phyloP scores from a whole-genome alignment of 2,329 filamentous ascomycete genomes.

The Aspergillus amoenus region DNA sequence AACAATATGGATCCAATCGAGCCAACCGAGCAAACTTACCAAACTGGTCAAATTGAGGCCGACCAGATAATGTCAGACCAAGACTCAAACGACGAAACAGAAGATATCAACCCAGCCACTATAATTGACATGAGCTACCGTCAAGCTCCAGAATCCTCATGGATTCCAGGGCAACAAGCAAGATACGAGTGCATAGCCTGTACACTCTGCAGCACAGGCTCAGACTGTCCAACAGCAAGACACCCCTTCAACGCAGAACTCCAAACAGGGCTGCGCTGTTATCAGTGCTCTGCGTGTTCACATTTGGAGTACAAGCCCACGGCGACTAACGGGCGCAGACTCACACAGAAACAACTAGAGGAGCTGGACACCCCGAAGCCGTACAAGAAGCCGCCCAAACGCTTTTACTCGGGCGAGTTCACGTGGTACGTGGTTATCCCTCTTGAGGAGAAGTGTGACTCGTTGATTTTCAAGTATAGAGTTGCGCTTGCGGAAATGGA shows the following conservation, averaged over 20 bases:
- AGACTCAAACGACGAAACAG: too few relatives aligned
- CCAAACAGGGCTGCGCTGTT: neutral
- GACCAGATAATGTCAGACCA: too few relatives aligned
- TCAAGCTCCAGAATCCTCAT: neutral
- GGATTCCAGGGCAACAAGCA: neutral
- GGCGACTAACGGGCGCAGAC: neutral
- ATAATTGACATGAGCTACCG: too few relatives aligned
- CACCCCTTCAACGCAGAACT: constrained; percentile 2
- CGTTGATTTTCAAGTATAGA: constrained; percentile 1
- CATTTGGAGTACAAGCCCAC: neutral
- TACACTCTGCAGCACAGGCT: neutral
- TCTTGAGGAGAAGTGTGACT: neutral
- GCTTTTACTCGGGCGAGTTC: neutral
- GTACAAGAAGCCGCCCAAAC: neutral
- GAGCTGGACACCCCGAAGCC: neutral
- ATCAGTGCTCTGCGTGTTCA: constrained; percentile 6
- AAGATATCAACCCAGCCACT: too few relatives aligned
- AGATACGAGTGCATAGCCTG: neutral
- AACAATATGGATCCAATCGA: too few relatives aligned
- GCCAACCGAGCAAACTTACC: too few relatives aligned
- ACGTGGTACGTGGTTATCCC: constrained; percentile 13
- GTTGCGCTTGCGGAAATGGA: constrained; percentile 1
- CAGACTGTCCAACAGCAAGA: neutral
- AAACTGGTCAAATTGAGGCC: too few relatives aligned
- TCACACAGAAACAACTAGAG: too few relatives aligned